phyloP scores from a whole-genome alignment of 352 stramenopile species.

The Elongisporangium senticosum region DNA sequence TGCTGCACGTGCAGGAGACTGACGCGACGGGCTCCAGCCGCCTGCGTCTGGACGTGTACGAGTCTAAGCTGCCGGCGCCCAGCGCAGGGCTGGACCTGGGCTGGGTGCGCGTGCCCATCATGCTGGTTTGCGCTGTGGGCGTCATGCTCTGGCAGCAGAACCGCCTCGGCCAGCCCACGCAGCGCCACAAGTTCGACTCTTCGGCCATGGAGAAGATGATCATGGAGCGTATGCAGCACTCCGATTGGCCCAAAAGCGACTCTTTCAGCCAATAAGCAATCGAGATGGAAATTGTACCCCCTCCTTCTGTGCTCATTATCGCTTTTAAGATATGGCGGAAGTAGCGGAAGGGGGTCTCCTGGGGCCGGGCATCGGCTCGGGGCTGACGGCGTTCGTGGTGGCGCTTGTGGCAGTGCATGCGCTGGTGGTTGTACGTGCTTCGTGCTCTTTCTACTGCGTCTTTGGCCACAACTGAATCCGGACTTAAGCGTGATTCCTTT shows the following conservation, averaged over 20 bases:
- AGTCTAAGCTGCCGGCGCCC: conserved; percentile 13
- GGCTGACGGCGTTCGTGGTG: conserved; percentile 39
- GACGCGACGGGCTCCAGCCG: not conserved
- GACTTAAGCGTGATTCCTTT: too few relatives aligned
- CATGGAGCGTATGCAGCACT: not conserved
- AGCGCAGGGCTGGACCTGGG: conserved; percentile 22
- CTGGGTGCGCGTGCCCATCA: conserved; percentile 31
- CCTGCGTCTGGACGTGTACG: conserved; percentile 19
- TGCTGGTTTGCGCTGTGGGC: conserved; percentile 31
- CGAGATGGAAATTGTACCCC: not conserved
- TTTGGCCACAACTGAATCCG: too few relatives aligned
- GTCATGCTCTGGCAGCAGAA: conserved; percentile 43
- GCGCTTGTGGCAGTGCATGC: conserved; percentile 39
- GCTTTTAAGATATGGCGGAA: not conserved
- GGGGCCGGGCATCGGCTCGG: conserved; percentile 9
- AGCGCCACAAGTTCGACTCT: conserved; percentile 3
- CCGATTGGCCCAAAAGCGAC: not conserved
- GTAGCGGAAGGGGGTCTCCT: conserved; percentile 8
- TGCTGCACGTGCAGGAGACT: not conserved
- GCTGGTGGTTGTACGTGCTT: conserved; percentile 34
- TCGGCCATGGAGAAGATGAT: conserved; percentile 6
- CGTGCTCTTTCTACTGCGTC: conserved; percentile 6
- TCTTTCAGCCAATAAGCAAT: not conserved
- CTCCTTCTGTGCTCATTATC: not conserved
- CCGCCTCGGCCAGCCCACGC: not conserved